These are phyloP conservation scores for Fusarium sp. DNA, from an alignment of 2,329 filamentous ascomycete species.

Conservation along the genomic window DNA sequence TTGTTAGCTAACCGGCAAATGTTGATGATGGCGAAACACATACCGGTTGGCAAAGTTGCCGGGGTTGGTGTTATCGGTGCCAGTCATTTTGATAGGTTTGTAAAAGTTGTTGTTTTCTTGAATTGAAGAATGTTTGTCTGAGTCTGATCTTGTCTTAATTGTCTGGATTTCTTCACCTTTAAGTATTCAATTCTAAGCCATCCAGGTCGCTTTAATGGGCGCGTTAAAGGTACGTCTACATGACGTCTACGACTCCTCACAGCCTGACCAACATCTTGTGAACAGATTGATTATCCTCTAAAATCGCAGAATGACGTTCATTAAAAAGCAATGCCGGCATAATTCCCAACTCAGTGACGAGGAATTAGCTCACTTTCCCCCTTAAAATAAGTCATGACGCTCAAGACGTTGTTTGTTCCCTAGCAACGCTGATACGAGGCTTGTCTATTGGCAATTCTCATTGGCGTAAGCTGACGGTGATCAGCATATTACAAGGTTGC, in stretches of 20 bases:
- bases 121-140: background rate
- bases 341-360: constrained; percentile 2
- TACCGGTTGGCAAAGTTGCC: constrained; percentile 52
- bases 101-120: background rate
- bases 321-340: background rate
- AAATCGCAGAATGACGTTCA: constrained; percentile 20
- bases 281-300: background rate
- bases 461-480: background rate
- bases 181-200: background rate
- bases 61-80: constrained; percentile 47
- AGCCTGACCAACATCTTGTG: background rate
- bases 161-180: background rate
- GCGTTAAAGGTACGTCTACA: background rate
- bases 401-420: background rate
- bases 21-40: background rate
- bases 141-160: fast-evolving
- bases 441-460: background rate
- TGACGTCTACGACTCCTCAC: constrained; percentile 21
- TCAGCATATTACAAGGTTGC: background rate
- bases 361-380: background rate
- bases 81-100: constrained; percentile 35
- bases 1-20: background rate
- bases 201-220: background rate
- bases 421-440: background rate
- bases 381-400: constrained; percentile 7